phyloP scores from a whole-genome alignment of 2,329 filamentous ascomycete genomes.

The Beauveria bassiana region DNA sequence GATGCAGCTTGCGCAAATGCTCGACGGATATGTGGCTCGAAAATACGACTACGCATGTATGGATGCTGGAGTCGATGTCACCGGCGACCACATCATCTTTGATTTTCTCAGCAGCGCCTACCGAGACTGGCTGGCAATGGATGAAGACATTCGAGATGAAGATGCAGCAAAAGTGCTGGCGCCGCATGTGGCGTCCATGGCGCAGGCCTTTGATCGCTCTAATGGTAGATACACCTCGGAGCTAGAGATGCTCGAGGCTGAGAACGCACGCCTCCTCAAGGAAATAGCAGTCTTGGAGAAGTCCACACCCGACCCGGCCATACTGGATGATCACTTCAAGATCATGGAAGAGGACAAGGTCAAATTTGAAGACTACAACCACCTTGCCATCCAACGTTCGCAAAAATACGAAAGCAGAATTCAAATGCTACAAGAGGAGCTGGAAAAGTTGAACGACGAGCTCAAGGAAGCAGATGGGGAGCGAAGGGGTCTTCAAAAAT shows the following conservation, averaged over 20 bases:
- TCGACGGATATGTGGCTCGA: conserved; percentile 71
- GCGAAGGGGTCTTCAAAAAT: conserved; percentile 67
- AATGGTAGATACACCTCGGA: conserved; percentile 82
- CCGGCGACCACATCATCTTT: conserved; percentile 87
- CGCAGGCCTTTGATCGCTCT: conserved; percentile 72
- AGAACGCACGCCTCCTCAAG: conserved; percentile 70
- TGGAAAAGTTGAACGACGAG: conserved; percentile 69
- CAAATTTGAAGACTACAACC: conserved; percentile 95
- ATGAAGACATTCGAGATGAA: conserved; percentile 82
- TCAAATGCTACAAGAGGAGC: conserved; percentile 75
- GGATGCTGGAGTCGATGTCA: conserved; percentile 81
- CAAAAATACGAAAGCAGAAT: conserved; percentile 82
- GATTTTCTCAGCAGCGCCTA: conserved; percentile 86
- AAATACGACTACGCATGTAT: conserved; percentile 85
- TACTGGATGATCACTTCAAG: conserved; percentile 82
- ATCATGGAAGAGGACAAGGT: conserved; percentile 90
- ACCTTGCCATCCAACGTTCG: conserved; percentile 71
- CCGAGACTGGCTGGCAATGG: conserved; percentile 86
- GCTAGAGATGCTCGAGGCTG: conserved; percentile 75
- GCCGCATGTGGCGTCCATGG: conserved; percentile 84
- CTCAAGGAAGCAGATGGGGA: conserved; percentile 77
- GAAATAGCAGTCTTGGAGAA: conserved; percentile 89
- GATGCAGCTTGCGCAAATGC: conserved; percentile 94
- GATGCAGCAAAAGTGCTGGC: conserved; percentile 69
- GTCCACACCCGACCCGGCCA: conserved; percentile 71